Evolutionary conservation across 2,329 filamentous ascomycete genomes (phyloP).

Genomic region (Bipolaris cookei): DNA sequence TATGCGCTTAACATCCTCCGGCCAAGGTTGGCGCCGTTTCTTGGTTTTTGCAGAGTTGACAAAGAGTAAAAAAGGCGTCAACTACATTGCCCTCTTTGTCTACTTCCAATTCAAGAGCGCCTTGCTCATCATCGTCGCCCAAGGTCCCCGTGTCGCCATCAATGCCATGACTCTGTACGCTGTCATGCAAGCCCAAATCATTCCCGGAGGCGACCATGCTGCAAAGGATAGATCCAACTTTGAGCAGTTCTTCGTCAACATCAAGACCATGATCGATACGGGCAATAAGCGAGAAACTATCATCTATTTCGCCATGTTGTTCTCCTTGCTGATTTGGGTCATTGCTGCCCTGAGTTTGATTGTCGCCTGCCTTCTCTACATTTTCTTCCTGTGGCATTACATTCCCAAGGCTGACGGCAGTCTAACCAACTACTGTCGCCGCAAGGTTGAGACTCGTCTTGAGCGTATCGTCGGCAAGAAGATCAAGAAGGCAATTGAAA

Average conservation of each 20-base stretch:
- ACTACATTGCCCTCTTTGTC: slow-evolving; percentile 88
- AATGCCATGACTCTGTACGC: slow-evolving; percentile 89
- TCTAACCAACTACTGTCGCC: slow-evolving; percentile 83
- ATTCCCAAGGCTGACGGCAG: slow-evolving; percentile 83
- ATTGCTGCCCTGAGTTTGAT: slow-evolving; percentile 77
- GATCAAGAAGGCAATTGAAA: slow-evolving; percentile 85
- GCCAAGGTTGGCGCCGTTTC: slow-evolving; percentile 85
- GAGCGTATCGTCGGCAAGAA: slow-evolving; percentile 84
- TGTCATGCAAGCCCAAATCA: slow-evolving; percentile 76
- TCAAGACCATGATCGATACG: slow-evolving; percentile 72
- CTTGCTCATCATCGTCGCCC: slow-evolving; percentile 86
- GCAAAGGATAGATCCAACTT: slow-evolving; percentile 68
- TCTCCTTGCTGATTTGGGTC: slow-evolving; percentile 88
- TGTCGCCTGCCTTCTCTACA: slow-evolving; percentile 77
- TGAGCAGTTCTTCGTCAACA: slow-evolving; percentile 81
- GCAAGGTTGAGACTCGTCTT: slow-evolving; percentile 87
- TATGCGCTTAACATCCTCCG: slow-evolving; percentile 70
- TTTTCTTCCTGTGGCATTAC: slow-evolving; percentile 91
- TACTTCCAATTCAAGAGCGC: slow-evolving; percentile 84
- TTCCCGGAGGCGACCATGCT: slow-evolving; percentile 64
- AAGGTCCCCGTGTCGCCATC: slow-evolving; percentile 88
- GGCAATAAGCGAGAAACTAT: slow-evolving; percentile 77
- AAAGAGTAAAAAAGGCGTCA: slow-evolving; percentile 86
- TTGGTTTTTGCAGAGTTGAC: slow-evolving; percentile 91
- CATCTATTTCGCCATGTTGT: slow-evolving; percentile 88